Evolutionary conservation across 2,329 filamentous ascomycete species (phyloP).

Genomic region (Alternaria arborescens): DNA sequence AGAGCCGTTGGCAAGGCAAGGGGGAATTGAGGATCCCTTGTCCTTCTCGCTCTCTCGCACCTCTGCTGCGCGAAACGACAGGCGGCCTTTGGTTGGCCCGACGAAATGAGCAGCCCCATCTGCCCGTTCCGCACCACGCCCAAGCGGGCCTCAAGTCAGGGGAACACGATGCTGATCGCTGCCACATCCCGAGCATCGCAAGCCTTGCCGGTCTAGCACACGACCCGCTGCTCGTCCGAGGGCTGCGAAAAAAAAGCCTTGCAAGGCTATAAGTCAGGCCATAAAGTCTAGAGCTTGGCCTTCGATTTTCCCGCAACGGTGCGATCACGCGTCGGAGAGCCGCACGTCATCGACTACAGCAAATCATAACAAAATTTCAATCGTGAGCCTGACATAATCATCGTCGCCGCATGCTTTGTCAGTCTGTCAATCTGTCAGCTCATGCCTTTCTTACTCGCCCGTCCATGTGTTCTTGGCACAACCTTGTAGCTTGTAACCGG

Average conservation of each 20-base stretch:
- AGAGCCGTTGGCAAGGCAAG: slow-evolving; percentile 15
- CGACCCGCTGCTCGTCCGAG: slow-evolving; percentile 18
- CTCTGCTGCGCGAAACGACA: slow-evolving; percentile 12
- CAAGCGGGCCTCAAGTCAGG: slow-evolving; percentile 24
- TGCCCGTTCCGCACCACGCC: slow-evolving; percentile 20
- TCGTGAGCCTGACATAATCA: slow-evolving; percentile 6
- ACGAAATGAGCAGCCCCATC: slow-evolving; percentile 36
- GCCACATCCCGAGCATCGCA: slow-evolving; percentile 11
- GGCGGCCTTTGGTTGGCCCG: slow-evolving; percentile 25
- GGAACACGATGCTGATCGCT: slow-evolving; percentile 19
- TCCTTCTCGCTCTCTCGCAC: slow-evolving; percentile 1
- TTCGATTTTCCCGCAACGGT: slow-evolving; percentile 12
- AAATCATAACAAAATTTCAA: neutral
- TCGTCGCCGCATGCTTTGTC: neutral
- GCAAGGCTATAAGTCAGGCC: neutral
- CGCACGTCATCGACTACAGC: slow-evolving; percentile 15
- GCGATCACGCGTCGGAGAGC: slow-evolving; percentile 5
- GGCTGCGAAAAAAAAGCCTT: neutral
- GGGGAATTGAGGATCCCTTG: neutral
- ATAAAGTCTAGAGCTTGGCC: neutral
- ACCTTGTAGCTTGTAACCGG: neutral
- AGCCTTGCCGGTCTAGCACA: slow-evolving; percentile 17
- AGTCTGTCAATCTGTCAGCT: neutral
- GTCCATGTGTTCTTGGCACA: neutral
- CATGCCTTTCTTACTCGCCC: neutral